Evolutionary conservation across 768 basidiomycete genomes (phyloP).

Genomic region (Termitomyces sp.): DNA sequence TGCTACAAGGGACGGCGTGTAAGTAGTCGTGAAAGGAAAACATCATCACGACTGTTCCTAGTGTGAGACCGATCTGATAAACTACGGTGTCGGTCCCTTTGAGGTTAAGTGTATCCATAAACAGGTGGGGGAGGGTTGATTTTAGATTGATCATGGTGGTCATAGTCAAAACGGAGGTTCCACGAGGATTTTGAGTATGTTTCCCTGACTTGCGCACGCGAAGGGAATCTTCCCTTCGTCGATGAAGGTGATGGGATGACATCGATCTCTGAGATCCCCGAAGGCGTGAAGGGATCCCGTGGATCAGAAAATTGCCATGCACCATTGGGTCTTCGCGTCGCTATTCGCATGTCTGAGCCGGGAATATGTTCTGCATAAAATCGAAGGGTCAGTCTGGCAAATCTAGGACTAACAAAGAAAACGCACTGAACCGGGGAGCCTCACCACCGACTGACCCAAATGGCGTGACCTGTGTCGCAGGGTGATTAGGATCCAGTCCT

Average conservation of each 20-base stretch:
- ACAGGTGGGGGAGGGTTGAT: conserved; percentile 25
- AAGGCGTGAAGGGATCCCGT: conserved; percentile 34
- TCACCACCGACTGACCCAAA: conserved; percentile 33
- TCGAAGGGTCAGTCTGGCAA: background rate
- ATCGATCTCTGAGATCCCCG: conserved; percentile 35
- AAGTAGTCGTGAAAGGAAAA: no score
- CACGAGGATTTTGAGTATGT: conserved; percentile 16
- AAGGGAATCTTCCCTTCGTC: conserved; percentile 5
- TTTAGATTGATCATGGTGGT: conserved; percentile 16
- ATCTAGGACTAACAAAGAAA: background rate
- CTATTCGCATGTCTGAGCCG: conserved; percentile 57
- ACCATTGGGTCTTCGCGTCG: conserved; percentile 48
- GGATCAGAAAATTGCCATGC: conserved; percentile 53
- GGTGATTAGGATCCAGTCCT: conserved; percentile 29
- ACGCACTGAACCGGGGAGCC: conserved; percentile 38
- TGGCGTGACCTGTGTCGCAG: conserved; percentile 39
- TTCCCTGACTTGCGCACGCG: conserved; percentile 12
- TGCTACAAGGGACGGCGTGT: background rate
- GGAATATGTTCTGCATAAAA: conserved; percentile 41
- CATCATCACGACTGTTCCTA: background rate
- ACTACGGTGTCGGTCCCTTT: conserved; percentile 1
- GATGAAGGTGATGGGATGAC: conserved; percentile 25
- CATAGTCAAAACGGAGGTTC: conserved; percentile 12
- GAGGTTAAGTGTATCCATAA: conserved; percentile 15
- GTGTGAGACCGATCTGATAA: background rate